Percentiles rank a stretch among this genome's conserved stretches.
phyloP scores from a whole-genome alignment of 23 red algal genomes.

The Gracilaria gracilis region DNA sequence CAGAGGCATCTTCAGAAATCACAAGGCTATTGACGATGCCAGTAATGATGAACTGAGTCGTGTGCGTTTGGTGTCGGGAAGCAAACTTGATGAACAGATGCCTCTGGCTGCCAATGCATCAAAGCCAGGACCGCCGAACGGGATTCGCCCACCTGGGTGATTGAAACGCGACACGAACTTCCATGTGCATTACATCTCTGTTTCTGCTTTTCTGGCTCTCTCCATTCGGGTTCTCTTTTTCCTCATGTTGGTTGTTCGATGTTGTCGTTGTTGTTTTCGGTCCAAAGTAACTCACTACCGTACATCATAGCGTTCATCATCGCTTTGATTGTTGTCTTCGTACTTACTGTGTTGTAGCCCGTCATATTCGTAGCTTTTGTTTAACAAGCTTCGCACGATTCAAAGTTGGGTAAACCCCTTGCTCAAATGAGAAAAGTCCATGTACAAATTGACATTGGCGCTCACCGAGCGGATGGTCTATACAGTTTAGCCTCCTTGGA shows the following conservation, averaged over 20 bases:
- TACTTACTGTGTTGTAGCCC: constrained; percentile 34
- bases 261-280: neutral
- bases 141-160: constrained; percentile 19
- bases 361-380: constrained; percentile 19
- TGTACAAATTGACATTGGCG: neutral
- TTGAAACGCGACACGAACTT: neutral
- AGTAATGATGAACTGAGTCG: constrained; percentile 27
- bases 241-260: neutral
- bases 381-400: constrained; percentile 3
- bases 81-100: constrained; percentile 36
- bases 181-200: neutral
- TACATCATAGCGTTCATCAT: constrained; percentile 4
- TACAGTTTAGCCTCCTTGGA: constrained; percentile 55
- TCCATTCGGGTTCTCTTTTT: neutral
- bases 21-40: constrained; percentile 40
- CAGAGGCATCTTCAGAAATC: constrained; percentile 5
- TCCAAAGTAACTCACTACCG: constrained; percentile 8
- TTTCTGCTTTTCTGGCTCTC: neutral
- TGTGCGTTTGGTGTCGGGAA: constrained; percentile 36
- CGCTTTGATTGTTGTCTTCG: constrained; percentile 1
- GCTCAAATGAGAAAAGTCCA: neutral
- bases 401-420: constrained; percentile 5
- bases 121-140: neutral
- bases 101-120: neutral
- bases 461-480: constrained; percentile 53